Percentiles rank a stretch among this genome's conserved stretches.
phyloP scores from a whole-genome alignment of 768 basidiomycete genomes.

The Macrolepiota albuminosa region DNA sequence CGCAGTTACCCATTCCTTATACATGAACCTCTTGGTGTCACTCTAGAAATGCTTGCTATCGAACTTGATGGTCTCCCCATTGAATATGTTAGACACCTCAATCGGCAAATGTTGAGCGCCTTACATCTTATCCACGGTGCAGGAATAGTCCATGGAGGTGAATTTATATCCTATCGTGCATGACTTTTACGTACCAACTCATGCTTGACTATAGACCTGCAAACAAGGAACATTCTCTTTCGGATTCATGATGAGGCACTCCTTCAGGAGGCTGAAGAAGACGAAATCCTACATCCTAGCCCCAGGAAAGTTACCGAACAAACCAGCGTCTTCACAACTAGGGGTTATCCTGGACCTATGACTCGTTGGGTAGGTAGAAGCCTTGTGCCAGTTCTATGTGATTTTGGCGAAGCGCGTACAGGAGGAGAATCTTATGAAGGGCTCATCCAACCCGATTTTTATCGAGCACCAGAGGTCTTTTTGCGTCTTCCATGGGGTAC shows the following conservation, averaged over 20 bases:
- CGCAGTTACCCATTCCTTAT: too few species aligned
- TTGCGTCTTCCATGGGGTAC: background rate
- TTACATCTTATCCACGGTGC: too few species aligned
- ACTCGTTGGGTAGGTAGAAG: background rate
- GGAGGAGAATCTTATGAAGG: background rate
- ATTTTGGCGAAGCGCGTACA: background rate
- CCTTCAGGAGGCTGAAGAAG: background rate
- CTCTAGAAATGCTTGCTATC: too few species aligned
- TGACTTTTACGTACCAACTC: background rate
- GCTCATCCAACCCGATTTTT: background rate
- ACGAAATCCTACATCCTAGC: background rate
- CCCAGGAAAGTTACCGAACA: background rate
- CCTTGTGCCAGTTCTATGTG: background rate
- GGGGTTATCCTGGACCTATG: background rate
- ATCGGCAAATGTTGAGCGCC: too few species aligned
- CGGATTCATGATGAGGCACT: background rate
- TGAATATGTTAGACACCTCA: too few species aligned
- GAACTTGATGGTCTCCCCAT: too few species aligned
- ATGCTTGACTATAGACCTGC: background rate
- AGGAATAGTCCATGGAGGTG: too few species aligned
- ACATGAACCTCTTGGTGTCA: too few species aligned
- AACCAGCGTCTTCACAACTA: background rate
- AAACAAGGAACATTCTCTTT: background rate
- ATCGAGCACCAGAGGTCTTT: background rate
- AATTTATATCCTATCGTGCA: too few species aligned